Base-by-base conservation (phyloP, 2,329 filamentous ascomycete genomes). In the Lojkania enalia region DNA sequence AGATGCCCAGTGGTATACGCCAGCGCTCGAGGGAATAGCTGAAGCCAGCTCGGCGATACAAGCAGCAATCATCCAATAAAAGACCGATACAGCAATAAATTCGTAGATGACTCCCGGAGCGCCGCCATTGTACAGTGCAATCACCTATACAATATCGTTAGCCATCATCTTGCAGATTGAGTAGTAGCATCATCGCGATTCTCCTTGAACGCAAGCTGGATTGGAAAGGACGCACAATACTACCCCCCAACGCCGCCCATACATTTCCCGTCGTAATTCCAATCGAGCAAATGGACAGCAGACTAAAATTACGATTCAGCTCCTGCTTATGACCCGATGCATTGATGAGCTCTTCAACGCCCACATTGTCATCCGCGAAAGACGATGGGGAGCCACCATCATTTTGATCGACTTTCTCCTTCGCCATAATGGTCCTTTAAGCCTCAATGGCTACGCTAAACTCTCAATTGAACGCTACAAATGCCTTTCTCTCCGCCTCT, bases 1-100 rank as follows among this genome's bases (percentile, higher is more conserved):
- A 3, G 71, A 72, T 3, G 77, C 76, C 77, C 76, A 80, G 47
- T 80, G 77, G 54, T 80, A 80, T 7, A 80, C 76, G 44, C 71
- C 71, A 21, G 66, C 64, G 31, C 66, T 61, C 2, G 71, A 71
- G 7, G 72, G 72, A 27, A 75, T 72, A 3, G 71, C 66, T 19
- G 71, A 74, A 3, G 75, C 73, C 31, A 79, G 67, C 51, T 79
- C 77, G 14, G 77, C 77, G 33, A 81, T 71, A 21, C 72, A 77
- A 5, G 74, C 71, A 25, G 72, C 74, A 44, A 80, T 71, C 55
- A 77, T 68, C 58, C 72, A 74, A 58, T 80, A 80, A 60, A 77
- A 78, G 29, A 77, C 56, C 1, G 73, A 74, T 3, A 76, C 71
- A 13, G 66, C 74, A 37, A 80, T 74, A 50, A 77, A 72, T 14